Percentiles rank a stretch among this genome's conserved stretches.
Conservation (phyloP, 169 alveolate genomes). For the Babesia sp. region DNA sequence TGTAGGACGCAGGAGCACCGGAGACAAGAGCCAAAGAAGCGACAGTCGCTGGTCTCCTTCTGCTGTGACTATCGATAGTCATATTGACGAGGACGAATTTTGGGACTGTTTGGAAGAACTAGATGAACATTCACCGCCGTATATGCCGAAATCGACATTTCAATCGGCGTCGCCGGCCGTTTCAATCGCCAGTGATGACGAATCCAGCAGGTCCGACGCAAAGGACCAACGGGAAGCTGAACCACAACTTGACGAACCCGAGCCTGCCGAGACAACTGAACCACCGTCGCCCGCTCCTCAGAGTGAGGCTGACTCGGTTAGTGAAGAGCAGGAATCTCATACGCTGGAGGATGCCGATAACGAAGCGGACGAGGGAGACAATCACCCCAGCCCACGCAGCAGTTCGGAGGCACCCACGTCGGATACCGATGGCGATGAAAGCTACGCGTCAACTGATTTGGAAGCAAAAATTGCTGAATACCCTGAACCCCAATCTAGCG, state of each 20-base stretch:
- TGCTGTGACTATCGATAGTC: not conserved
- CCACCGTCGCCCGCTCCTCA: no score
- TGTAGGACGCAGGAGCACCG: conserved; percentile 1
- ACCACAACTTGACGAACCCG: not conserved
- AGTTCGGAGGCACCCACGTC: no score
- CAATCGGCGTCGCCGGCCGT: not conserved
- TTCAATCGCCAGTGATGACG: not conserved
- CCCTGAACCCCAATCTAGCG: no score
- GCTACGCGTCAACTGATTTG: no score
- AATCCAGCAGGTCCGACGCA: not conserved
- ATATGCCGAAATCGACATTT: not conserved
- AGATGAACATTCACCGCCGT: not conserved
- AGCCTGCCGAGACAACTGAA: not conserved
- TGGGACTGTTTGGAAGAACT: conserved; percentile 11
- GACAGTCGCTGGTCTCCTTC: not conserved
- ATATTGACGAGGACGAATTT: not conserved
- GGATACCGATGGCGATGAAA: no score
- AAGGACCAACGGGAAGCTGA: not conserved
- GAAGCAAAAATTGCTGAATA: no score
- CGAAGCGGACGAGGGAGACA: no score
- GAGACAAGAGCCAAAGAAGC: not conserved
- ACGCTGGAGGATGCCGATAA: no score
- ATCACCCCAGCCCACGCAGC: no score
- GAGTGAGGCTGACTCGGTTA: no score
- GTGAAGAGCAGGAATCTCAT: no score